A percentile compares a stretch with the other conserved stretches of the same genome.
phyloP scores from a whole-genome alignment of 1,139 yeast species.

The Candida freyschussii region DNA sequence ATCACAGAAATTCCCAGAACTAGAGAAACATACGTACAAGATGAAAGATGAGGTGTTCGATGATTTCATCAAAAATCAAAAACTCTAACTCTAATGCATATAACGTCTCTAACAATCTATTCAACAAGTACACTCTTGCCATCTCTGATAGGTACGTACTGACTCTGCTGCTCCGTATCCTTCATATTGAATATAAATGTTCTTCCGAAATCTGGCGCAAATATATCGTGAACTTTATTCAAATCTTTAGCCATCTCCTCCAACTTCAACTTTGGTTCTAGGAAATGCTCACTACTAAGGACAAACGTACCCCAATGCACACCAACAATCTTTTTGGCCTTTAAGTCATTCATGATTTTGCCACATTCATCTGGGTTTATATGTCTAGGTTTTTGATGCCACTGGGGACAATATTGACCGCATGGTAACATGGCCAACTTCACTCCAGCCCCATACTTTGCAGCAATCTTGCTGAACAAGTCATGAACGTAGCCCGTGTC shows the following conservation, averaged over 20 bases:
- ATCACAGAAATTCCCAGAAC: constrained; percentile 51
- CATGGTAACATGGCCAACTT: constrained; percentile 77
- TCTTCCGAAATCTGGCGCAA: constrained; percentile 51
- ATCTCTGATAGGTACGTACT: constrained; percentile 24
- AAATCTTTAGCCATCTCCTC: constrained; percentile 33
- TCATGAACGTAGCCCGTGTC: constrained; percentile 86
- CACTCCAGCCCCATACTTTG: constrained; percentile 58
- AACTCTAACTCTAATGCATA: not conserved
- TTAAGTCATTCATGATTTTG: constrained; percentile 58
- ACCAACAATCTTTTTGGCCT: constrained; percentile 66
- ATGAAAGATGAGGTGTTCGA: constrained; percentile 62
- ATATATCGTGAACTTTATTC: constrained; percentile 33
- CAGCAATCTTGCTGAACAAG: constrained; percentile 59
- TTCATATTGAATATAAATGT: constrained; percentile 38
- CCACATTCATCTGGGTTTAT: constrained; percentile 77
- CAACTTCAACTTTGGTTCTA: constrained; percentile 67
- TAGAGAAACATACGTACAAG: constrained; percentile 61
- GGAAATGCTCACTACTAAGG: constrained; percentile 77
- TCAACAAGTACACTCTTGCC: constrained; percentile 28
- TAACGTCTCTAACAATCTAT: constrained; percentile 3
- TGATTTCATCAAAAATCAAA: constrained; percentile 31
- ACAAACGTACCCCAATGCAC: constrained; percentile 97
- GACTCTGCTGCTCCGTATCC: constrained; percentile 13
- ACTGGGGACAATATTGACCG: constrained; percentile 91
- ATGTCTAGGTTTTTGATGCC: constrained; percentile 92